Conservation (phyloP, 768 basidiomycete genomes). For the Kwoniella mangroviensis region DNA sequence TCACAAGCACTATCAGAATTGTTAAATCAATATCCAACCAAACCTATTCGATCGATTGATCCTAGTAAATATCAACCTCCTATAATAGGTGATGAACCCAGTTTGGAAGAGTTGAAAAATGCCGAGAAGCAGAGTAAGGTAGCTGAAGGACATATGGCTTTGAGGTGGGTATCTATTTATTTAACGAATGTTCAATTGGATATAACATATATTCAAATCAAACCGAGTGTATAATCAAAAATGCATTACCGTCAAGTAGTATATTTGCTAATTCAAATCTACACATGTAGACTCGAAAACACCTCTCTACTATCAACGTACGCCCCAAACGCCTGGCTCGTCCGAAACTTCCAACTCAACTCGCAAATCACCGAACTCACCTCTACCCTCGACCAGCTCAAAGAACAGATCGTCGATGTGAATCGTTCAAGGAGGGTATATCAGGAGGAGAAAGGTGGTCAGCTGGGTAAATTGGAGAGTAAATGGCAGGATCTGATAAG, state of each 20-base stretch:
- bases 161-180: slow-evolving; percentile 39
- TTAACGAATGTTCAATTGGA: not conserved
- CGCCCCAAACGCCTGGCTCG: slow-evolving; percentile 87
- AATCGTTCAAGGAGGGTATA: slow-evolving; percentile 86
- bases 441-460: slow-evolving; percentile 77
- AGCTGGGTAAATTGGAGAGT: slow-evolving; percentile 79
- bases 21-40: slow-evolving; percentile 35
- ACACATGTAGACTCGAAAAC: slow-evolving; percentile 72
- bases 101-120: slow-evolving; percentile 43
- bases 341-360: slow-evolving; percentile 87
- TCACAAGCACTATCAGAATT: slow-evolving; percentile 39
- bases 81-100: slow-evolving; percentile 23
- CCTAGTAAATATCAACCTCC: slow-evolving; percentile 43
- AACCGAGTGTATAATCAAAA: no score
- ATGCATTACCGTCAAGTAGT: no score
- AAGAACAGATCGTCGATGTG: slow-evolving; percentile 77
- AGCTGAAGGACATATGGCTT: slow-evolving; percentile 52
- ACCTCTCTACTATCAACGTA: slow-evolving; percentile 80
- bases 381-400: slow-evolving; percentile 52
- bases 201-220: not conserved
- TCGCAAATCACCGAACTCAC: slow-evolving; percentile 72
- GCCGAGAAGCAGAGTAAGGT: slow-evolving; percentile 49
- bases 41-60: slow-evolving; percentile 52
- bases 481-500: slow-evolving; percentile 93
- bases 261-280: not conserved